Conservation (phyloP, 2,329 filamentous ascomycete genomes). For the Penicillium decumbens region DNA sequence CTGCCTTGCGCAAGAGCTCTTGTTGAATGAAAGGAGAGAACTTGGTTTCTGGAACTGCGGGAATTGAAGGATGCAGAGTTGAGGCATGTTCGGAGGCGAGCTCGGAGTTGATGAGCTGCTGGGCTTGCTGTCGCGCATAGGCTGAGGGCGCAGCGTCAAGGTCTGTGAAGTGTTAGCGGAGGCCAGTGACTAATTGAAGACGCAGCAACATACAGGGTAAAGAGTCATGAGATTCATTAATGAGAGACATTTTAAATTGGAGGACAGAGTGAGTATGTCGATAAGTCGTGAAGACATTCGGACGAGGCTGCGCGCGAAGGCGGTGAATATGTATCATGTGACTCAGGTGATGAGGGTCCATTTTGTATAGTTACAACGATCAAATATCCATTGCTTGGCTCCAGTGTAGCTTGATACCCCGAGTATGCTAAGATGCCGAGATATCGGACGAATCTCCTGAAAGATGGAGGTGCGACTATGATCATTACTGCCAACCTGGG, state of each 20-base stretch:
- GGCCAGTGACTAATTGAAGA: constrained; percentile 6
- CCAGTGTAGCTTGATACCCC: not conserved
- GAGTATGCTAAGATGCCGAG: not conserved
- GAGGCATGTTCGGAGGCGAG: constrained; percentile 48
- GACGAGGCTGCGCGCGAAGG: not conserved
- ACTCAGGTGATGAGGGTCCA: not conserved
- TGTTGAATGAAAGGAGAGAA: constrained; percentile 64
- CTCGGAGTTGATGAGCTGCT: constrained; percentile 66
- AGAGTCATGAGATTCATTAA: constrained; percentile 68
- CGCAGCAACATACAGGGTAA: constrained; percentile 63
- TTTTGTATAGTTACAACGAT: not conserved
- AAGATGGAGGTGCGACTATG: not conserved
- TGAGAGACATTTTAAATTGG: constrained; percentile 56
- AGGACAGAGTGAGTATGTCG: not conserved
- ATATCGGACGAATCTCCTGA: not conserved
- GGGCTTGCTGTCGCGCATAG: constrained; percentile 59
- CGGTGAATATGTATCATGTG: constrained; percentile 5
- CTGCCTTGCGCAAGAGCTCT: constrained; percentile 64
- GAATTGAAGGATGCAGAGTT: constrained; percentile 56
- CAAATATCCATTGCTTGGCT: not conserved
- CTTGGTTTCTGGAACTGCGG: constrained; percentile 48
- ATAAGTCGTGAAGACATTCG: not conserved
- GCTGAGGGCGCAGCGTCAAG: constrained; percentile 69
- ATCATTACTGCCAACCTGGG: not conserved
- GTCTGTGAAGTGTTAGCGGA: constrained; percentile 52